Percentiles rank a stretch among this genome's conserved stretches.
These are phyloP conservation scores for Sporothrix phasma DNA, from an alignment of 2,329 filamentous ascomycete species.

Conservation along the genomic window DNA sequence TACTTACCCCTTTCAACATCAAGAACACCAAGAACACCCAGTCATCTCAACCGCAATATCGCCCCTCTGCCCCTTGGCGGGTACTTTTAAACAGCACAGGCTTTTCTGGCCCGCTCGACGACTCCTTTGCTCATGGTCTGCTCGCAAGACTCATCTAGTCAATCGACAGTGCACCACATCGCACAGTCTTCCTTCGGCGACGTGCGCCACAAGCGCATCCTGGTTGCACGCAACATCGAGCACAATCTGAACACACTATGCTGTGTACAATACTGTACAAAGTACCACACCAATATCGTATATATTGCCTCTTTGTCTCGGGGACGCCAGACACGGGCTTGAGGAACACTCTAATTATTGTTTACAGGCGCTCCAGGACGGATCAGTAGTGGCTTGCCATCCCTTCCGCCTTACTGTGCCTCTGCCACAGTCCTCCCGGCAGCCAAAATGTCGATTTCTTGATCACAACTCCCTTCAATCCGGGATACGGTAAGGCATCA, in stretches of 20 bases:
- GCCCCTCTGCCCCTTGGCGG: no score
- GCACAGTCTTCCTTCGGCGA: not conserved
- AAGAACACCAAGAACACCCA: not conserved
- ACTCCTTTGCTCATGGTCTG: no score
- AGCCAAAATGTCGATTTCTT: not conserved
- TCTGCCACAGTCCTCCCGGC: not conserved
- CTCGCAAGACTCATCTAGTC: not conserved
- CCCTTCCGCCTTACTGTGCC: not conserved
- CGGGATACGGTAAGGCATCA: not conserved
- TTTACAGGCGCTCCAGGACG: not conserved
- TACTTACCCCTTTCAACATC: not conserved
- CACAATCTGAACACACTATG: not conserved
- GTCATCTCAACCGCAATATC: no score
- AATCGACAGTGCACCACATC: not conserved
- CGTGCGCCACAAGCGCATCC: not conserved
- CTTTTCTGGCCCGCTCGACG: no score
- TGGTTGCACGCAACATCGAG: not conserved
- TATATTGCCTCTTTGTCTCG: constrained; percentile 8
- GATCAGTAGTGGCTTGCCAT: not conserved
- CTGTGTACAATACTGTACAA: not conserved
- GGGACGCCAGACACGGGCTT: not conserved
- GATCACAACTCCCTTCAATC: not conserved
- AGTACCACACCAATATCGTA: constrained; percentile 3
- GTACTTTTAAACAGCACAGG: no score
- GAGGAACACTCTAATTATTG: not conserved